phyloP scores from a whole-genome alignment of 129 eudicot genomes.

The Flaveria bidentis region DNA sequence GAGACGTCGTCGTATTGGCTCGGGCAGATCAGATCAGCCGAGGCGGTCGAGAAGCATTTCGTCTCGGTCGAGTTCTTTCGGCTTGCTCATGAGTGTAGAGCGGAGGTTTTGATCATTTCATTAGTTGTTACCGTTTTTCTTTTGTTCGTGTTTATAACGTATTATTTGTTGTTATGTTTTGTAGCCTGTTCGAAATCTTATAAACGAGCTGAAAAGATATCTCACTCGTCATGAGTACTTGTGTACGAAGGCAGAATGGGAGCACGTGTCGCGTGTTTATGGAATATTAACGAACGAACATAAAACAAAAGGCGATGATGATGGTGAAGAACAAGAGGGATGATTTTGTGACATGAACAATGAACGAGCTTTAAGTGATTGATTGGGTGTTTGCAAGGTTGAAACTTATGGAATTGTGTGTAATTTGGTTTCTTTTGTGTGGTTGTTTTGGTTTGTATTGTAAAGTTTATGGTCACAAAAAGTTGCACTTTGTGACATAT shows the following conservation, averaged over 20 bases:
- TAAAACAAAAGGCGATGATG: slow-evolving; percentile 10
- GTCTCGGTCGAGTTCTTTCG: slow-evolving; percentile 63
- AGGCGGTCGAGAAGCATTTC: slow-evolving; percentile 65
- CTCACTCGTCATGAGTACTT: slow-evolving; percentile 45
- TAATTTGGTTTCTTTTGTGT: not conserved
- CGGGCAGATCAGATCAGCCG: slow-evolving; percentile 60
- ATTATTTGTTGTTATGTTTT: not conserved
- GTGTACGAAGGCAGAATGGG: slow-evolving; percentile 46
- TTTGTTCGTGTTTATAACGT: not conserved
- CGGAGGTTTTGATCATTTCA: slow-evolving; percentile 46
- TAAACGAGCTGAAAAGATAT: slow-evolving; percentile 54
- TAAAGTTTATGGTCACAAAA: not conserved
- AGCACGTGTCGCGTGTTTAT: slow-evolving; percentile 40
- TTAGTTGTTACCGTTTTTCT: not conserved
- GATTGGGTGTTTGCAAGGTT: not conserved
- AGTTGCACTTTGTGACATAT: too few relatives aligned
- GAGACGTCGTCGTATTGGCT: slow-evolving; percentile 75
- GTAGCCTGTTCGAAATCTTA: slow-evolving; percentile 51
- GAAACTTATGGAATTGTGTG: not conserved
- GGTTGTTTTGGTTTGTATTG: not conserved
- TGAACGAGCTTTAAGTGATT: not conserved
- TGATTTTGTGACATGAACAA: not conserved
- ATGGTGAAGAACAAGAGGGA: slow-evolving; percentile 19
- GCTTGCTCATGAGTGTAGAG: slow-evolving; percentile 57
- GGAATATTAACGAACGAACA: slow-evolving; percentile 45